Evolutionary conservation across 2,329 filamentous ascomycete species (phyloP).

Genomic region (Venturia pyrina): DNA sequence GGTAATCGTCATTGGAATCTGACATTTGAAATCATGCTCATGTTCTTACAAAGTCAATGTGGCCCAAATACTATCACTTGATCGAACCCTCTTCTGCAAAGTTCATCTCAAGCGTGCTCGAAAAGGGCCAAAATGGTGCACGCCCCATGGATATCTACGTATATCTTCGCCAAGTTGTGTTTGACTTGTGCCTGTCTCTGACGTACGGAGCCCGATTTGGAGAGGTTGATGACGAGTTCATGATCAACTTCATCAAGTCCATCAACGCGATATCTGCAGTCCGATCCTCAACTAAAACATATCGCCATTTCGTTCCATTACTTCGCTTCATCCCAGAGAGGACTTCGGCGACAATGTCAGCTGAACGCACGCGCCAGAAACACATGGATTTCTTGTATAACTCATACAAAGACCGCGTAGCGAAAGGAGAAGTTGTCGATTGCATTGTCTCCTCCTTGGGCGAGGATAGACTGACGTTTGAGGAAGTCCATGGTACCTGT

Average conservation of each 20-base stretch:
- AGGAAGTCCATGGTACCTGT: constrained; percentile 19
- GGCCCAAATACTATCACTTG: constrained; percentile 18
- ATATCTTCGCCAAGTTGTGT: constrained; percentile 17
- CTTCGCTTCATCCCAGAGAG: constrained; percentile 15
- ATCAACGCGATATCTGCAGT: constrained; percentile 18
- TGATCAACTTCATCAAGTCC: constrained; percentile 16
- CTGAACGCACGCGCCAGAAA: constrained; percentile 13
- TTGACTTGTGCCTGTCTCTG: constrained; percentile 18
- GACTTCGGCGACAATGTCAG: constrained; percentile 13
- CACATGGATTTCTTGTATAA: constrained; percentile 14
- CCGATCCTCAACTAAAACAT: constrained; percentile 18
- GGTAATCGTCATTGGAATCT: background rate
- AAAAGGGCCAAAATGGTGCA: constrained; percentile 16
- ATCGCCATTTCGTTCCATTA: constrained; percentile 18
- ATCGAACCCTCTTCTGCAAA: constrained; percentile 16
- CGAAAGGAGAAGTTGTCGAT: constrained; percentile 15
- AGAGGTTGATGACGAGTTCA: constrained; percentile 18
- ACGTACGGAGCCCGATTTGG: constrained; percentile 18
- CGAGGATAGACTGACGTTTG: constrained; percentile 17
- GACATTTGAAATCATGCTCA: background rate
- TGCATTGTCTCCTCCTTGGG: constrained; percentile 16
- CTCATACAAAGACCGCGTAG: constrained; percentile 13
- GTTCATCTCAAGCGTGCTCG: constrained; percentile 13
- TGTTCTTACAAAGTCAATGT: constrained; percentile 14
- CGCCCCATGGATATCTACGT: constrained; percentile 17